Conservation (phyloP, 352 stramenopile species). For the Pythium phragmiticola region DNA sequence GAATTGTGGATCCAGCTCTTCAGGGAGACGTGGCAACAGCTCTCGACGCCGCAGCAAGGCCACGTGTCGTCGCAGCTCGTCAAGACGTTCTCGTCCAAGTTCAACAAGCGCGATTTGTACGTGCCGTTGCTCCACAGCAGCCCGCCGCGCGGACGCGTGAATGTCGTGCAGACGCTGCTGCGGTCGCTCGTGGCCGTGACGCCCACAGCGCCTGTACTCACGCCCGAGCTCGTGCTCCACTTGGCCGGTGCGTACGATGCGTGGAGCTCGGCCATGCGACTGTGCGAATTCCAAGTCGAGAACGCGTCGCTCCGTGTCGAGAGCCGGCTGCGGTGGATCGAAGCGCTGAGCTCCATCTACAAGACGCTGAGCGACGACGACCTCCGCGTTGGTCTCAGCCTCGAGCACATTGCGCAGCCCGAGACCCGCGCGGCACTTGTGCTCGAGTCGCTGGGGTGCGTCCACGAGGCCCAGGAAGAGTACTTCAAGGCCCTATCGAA, state of each 20-base stretch:
- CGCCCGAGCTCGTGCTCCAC: constrained; percentile 82
- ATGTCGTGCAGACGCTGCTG: constrained; percentile 86
- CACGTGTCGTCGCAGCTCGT: constrained; percentile 61
- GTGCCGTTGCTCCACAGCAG: constrained; percentile 45
- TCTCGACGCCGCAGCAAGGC: constrained; percentile 49
- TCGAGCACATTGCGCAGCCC: constrained; percentile 72
- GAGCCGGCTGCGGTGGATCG: constrained; percentile 81
- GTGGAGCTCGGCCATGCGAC: constrained; percentile 62
- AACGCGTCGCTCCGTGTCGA: constrained; percentile 65
- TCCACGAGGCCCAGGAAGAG: constrained; percentile 86
- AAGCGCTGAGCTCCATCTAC: constrained; percentile 83
- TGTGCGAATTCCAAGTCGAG: constrained; percentile 86
- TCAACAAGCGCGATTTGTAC: constrained; percentile 85
- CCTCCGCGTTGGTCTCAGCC: constrained; percentile 69
- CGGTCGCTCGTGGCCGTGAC: constrained; percentile 65
- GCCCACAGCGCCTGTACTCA: constrained; percentile 63
- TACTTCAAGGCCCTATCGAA: constrained; percentile 85
- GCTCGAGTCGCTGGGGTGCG: constrained; percentile 78
- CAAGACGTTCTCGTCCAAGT: constrained; percentile 84
- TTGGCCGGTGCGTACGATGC: constrained; percentile 83
- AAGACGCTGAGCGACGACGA: constrained; percentile 87
- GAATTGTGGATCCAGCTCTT: constrained; percentile 85
- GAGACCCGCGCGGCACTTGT: constrained; percentile 75
- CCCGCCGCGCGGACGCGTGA: constrained; percentile 40
- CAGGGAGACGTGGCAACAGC: constrained; percentile 45